Evolutionary conservation across 495 filamentous ascomycete genomes (phyloP).

Genomic region (Parachaetomium inaequale): DNA sequence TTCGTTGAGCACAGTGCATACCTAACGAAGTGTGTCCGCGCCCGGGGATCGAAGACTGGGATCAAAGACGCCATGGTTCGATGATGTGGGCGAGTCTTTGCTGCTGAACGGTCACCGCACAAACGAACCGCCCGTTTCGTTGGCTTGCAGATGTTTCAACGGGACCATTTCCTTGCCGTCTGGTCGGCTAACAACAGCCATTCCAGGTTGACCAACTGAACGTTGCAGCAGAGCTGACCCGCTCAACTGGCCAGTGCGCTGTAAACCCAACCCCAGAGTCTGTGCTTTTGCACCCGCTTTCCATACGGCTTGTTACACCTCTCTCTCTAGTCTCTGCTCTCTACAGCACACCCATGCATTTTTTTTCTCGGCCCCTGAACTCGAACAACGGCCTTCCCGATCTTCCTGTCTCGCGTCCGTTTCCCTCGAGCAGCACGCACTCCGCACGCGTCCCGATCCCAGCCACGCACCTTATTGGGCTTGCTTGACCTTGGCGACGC

Average conservation of each 20-base stretch:
- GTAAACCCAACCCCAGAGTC: constrained; percentile 14
- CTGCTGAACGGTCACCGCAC: background rate
- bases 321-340: constrained; percentile 17
- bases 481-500: background rate
- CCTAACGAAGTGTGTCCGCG: background rate
- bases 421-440: constrained; percentile 7
- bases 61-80: background rate
- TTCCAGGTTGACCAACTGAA: background rate
- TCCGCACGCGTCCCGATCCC: constrained; percentile 5
- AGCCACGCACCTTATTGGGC: background rate
- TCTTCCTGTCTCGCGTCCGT: constrained; percentile 10
- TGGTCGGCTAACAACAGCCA: background rate
- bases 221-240: background rate
- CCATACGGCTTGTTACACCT: constrained; percentile 14
- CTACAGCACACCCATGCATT: constrained; percentile 17
- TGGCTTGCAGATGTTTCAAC: background rate
- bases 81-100: background rate
- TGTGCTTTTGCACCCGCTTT: constrained; percentile 10
- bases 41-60: too few species aligned
- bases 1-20: background rate
- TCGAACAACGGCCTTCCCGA: constrained; percentile 19
- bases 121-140: background rate
- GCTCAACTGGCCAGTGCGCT: constrained; percentile 5
- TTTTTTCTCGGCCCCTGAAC: constrained; percentile 22
- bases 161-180: background rate